These are phyloP conservation scores for Sabuloglossum arenarium DNA, from an alignment of 495 filamentous ascomycete genomes.

Conservation along the genomic window DNA sequence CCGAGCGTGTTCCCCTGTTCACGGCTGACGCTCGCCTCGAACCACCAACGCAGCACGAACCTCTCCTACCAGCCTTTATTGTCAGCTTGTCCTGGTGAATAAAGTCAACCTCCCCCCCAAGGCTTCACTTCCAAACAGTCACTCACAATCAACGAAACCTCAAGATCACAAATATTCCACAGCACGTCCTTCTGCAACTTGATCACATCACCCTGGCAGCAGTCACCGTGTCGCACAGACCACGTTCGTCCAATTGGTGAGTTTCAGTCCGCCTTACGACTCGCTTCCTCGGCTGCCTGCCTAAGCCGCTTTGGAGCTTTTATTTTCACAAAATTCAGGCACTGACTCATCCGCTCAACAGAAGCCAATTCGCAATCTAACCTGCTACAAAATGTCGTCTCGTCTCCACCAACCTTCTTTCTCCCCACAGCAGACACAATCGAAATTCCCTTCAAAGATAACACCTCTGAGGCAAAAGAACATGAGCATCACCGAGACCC, in stretches of 20 bases:
- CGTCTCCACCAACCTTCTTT: not conserved
- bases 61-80: not conserved
- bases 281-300: not conserved
- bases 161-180: too few relatives aligned
- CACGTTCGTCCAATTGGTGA: not conserved
- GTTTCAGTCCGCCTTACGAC: not conserved
- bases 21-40: too few relatives aligned
- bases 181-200: not conserved
- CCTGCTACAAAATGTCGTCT: not conserved
- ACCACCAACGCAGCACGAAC: too few relatives aligned
- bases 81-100: not conserved
- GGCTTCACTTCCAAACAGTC: too few relatives aligned
- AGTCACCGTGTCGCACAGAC: not conserved
- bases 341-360: not conserved
- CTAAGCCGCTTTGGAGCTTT: not conserved
- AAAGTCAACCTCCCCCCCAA: not conserved
- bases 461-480: slow-evolving; percentile 33
- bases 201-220: too few relatives aligned
- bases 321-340: not conserved
- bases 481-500: slow-evolving; percentile 95
- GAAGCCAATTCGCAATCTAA: not conserved
- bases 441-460: not conserved
- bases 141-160: too few relatives aligned
- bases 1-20: too few relatives aligned
- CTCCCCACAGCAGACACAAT: not conserved